Percentiles rank a stretch among this genome's conserved stretches.
phyloP scores from a whole-genome alignment of 148 eudicot genomes.

The Polygonum maritimum region DNA sequence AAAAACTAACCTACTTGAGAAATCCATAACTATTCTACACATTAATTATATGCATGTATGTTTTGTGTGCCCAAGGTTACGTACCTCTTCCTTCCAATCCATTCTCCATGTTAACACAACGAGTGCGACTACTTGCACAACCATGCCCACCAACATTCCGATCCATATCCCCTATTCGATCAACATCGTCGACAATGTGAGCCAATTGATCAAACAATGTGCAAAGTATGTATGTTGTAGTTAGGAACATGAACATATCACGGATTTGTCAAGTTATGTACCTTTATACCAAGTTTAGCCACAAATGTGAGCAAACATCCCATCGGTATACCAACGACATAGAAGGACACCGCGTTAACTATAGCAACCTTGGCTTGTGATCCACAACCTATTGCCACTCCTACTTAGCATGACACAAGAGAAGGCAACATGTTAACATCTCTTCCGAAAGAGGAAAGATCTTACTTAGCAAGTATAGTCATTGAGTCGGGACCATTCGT shows the following conservation, averaged over 20 bases:
- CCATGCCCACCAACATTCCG: background rate
- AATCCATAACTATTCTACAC: background rate
- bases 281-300: constrained; percentile 23
- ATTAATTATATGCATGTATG: background rate
- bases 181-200: background rate
- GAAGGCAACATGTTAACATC: too few species aligned
- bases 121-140: background rate
- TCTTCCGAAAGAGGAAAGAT: background rate
- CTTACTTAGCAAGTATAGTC: background rate
- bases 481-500: background rate
- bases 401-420: constrained; percentile 5
- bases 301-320: constrained; percentile 26
- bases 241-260: too few species aligned
- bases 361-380: constrained; percentile 28
- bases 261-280: background rate
- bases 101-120: background rate
- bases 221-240: background rate
- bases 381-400: constrained; percentile 36
- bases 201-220: background rate
- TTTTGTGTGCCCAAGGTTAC: background rate
- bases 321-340: constrained; percentile 26
- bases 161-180: constrained; percentile 1
- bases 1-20: background rate
- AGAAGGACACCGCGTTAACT: constrained; percentile 25
- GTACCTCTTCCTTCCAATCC: background rate